Conservation (phyloP, 345 rosid species). For the Eucalyptus camaldulensis region DNA sequence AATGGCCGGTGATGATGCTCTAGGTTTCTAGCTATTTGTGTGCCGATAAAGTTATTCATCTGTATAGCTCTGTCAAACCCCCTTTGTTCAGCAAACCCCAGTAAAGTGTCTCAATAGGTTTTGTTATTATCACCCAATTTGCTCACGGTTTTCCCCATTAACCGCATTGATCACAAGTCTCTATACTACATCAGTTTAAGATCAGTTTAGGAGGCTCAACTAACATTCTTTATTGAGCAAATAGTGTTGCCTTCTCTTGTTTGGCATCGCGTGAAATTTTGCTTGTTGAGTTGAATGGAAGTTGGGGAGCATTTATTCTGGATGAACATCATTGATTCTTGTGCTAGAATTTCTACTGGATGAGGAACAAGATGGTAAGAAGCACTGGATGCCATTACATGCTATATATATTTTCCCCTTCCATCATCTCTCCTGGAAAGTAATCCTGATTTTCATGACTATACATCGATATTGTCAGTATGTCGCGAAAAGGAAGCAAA, state of each 20-base stretch:
- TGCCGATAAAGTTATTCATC: not conserved
- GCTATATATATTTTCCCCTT: not conserved
- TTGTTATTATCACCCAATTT: not conserved
- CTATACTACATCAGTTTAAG: not conserved
- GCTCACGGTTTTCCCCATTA: not conserved
- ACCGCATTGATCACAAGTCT: not conserved
- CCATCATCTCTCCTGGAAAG: not conserved
- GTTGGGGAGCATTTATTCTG: not conserved
- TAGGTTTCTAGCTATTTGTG: not conserved
- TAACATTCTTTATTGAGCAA: not conserved
- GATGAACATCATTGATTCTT: not conserved
- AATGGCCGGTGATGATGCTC: slow-evolving; percentile 13
- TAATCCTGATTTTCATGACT: not conserved
- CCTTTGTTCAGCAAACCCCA: not conserved
- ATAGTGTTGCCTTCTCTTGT: not conserved
- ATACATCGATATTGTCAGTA: not conserved
- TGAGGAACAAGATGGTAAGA: not conserved
- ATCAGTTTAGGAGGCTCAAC: not conserved
- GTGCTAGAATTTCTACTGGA: not conserved
- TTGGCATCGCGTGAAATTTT: not conserved
- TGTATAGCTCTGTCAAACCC: not conserved
- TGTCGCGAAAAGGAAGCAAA: not conserved
- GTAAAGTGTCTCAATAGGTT: not conserved
- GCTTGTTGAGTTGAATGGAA: not conserved
- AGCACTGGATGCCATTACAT: not conserved